Percentiles rank a stretch among this genome's conserved stretches.
phyloP scores from a whole-genome alignment of 345 rosid species.

The Eucalyptus tenuipes region DNA sequence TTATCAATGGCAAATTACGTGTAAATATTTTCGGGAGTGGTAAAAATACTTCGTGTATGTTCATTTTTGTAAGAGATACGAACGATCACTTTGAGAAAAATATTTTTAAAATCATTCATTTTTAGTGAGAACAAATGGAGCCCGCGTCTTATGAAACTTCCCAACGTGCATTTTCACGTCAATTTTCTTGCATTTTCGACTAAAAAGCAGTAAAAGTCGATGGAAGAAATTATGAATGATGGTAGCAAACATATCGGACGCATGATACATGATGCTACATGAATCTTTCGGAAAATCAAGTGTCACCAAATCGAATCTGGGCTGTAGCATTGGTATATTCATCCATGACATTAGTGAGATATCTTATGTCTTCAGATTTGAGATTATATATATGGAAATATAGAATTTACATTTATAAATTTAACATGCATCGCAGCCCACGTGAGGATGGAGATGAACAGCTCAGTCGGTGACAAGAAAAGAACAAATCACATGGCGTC shows the following conservation, averaged over 20 bases:
- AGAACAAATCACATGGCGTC: neutral
- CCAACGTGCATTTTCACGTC: neutral
- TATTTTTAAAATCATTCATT: neutral
- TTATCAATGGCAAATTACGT: fast-evolving
- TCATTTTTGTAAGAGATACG: fast-evolving
- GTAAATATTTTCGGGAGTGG: fast-evolving
- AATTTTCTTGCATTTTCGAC: neutral
- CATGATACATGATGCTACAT: no score
- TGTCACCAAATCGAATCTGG: neutral
- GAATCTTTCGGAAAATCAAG: neutral
- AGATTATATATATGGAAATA: neutral
- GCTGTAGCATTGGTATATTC: neutral
- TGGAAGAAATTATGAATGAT: no score
- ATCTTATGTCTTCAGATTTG: neutral
- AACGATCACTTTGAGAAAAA: fast-evolving
- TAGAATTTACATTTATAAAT: no score
- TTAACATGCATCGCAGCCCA: neutral
- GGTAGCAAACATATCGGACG: fast-evolving
- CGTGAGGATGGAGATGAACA: neutral
- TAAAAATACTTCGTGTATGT: fast-evolving
- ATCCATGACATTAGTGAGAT: neutral
- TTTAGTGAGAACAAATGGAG: fast-evolving
- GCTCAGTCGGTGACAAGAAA: neutral
- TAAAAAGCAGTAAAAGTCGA: no score
- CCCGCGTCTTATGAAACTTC: fast-evolving